Conservation (phyloP, 179 eudicot species). For the Corrigiola litoralis region DNA sequence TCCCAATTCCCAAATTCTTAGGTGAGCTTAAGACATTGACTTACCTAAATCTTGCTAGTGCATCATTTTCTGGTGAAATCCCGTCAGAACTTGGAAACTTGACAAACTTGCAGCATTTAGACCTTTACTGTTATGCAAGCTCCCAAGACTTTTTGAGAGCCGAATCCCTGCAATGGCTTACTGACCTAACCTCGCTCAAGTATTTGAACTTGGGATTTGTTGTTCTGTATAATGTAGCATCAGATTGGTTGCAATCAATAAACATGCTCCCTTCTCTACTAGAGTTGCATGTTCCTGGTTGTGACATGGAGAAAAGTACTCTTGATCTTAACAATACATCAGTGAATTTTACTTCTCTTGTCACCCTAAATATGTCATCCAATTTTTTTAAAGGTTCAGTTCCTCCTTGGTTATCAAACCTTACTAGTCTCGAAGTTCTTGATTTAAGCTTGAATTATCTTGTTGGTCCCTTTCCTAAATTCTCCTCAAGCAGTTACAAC, state of each 20-base stretch:
- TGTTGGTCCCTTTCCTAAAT: neutral
- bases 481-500: neutral
- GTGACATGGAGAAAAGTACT: neutral
- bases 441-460: neutral
- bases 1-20: neutral
- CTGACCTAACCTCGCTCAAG: neutral
- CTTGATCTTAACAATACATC: neutral
- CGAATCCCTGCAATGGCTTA: neutral
- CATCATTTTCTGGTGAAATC: neutral
- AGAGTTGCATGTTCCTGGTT: neutral
- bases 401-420: neutral
- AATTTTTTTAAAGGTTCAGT: conserved; percentile 5
- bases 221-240: neutral
- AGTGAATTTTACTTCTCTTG: conserved; percentile 4
- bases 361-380: conserved; percentile 1
- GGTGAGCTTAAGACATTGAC: neutral
- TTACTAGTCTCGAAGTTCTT: neutral
- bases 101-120: neutral
- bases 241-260: neutral
- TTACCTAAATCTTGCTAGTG: neutral
- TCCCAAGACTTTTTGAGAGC: neutral
- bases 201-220: neutral
- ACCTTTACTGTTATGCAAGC: neutral
- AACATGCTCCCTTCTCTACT: neutral
- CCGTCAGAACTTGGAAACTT: neutral